Conservation (phyloP, 306 rosid genomes). For the Rubus parviflorus region DNA sequence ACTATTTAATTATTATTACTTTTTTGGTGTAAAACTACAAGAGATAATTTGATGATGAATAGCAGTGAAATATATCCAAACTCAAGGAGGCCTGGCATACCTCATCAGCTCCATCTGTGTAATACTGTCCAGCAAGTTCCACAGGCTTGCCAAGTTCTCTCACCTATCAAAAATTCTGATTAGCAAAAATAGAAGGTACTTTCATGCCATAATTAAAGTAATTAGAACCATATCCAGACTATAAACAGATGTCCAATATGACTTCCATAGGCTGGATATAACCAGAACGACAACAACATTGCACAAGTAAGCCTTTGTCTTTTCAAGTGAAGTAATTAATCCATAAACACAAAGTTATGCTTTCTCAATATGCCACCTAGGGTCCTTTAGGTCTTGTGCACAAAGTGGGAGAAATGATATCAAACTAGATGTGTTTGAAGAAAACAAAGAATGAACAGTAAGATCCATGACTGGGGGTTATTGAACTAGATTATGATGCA, state of each 20-base stretch:
- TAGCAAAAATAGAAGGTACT: conserved; percentile 6
- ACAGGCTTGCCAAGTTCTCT: conserved; percentile 97
- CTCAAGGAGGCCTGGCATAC: conserved; percentile 42
- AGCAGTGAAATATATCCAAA: conserved; percentile 23
- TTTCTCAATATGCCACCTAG: neutral
- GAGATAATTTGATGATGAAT: neutral
- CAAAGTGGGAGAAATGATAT: neutral
- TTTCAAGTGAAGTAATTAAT: neutral
- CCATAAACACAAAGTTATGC: neutral
- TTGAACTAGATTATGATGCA: conserved; percentile 6
- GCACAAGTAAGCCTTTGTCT: neutral
- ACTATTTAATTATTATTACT: neutral
- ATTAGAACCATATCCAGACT: neutral
- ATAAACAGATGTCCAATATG: neutral
- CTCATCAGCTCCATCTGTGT: conserved; percentile 96
- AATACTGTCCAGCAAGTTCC: conserved; percentile 93
- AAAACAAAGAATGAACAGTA: neutral
- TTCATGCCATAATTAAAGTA: conserved; percentile 19
- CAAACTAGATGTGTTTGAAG: neutral
- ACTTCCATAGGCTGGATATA: neutral
- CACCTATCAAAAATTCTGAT: conserved; percentile 48
- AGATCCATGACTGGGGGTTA: neutral
- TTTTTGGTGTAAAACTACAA: neutral
- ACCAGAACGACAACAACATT: neutral
- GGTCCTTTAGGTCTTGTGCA: neutral